phyloP scores from a whole-genome alignment of 2,329 filamentous ascomycete genomes.

The Aspergillus transmontanensis region DNA sequence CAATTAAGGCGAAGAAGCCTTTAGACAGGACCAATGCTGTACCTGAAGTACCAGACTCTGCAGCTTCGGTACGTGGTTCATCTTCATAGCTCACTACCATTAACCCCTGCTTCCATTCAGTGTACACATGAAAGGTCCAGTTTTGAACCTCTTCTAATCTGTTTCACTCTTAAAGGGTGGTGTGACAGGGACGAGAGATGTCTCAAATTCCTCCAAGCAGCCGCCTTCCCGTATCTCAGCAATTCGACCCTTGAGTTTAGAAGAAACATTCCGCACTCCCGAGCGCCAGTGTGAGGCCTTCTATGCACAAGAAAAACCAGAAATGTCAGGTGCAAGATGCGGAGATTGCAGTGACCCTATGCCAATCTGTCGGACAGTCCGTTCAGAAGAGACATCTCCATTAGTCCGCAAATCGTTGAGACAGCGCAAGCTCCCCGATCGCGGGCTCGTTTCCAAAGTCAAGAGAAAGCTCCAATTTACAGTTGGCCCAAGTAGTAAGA shows the following conservation, averaged over 20 bases:
- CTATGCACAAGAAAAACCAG: background rate
- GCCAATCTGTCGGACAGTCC: background rate
- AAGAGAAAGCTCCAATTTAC: background rate
- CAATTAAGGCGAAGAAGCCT: background rate
- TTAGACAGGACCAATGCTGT: background rate
- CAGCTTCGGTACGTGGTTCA: background rate
- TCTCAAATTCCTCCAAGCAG: background rate
- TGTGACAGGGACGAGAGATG: background rate
- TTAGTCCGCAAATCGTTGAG: background rate
- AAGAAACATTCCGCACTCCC: background rate
- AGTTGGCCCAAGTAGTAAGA: background rate
- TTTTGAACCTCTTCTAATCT: background rate
- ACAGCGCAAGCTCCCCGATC: background rate
- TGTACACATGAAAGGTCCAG: background rate
- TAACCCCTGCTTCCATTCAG: background rate
- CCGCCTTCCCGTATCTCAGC: background rate
- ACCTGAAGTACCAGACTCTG: background rate
- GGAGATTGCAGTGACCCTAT: background rate
- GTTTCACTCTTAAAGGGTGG: background rate
- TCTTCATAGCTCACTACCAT: background rate
- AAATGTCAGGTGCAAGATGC: background rate
- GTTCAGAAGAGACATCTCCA: background rate
- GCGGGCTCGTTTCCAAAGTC: background rate
- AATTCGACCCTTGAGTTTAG: background rate
- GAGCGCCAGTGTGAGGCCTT: background rate